Conservation (phyloP, 2,329 filamentous ascomycete species). For the Phialophora macrospora region DNA sequence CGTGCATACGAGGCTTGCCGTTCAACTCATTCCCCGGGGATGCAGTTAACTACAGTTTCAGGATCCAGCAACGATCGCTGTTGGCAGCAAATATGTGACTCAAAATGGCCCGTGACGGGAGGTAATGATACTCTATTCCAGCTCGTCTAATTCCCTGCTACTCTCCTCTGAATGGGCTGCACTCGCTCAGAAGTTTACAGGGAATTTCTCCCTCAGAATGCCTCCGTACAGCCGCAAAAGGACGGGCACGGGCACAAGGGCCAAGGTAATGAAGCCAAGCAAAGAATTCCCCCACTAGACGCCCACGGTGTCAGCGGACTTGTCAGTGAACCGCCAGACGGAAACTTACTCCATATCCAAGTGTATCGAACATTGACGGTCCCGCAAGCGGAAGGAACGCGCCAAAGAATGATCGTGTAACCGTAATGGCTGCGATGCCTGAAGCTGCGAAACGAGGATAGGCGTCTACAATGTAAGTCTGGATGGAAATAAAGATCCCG, state of each 20-base stretch:
- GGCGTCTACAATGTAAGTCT: conserved; percentile 78
- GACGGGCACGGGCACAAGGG: conserved; percentile 14
- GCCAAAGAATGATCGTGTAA: conserved; percentile 12
- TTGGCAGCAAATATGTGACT: too few species aligned
- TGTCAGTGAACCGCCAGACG: neutral
- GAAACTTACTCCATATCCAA: conserved; percentile 21
- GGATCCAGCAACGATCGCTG: too few species aligned
- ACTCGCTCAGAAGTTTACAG: conserved; percentile 9
- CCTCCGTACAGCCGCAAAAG: conserved; percentile 13
- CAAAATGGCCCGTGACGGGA: too few species aligned
- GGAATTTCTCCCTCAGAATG: conserved; percentile 2
- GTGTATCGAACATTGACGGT: conserved; percentile 7
- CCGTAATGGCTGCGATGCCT: conserved; percentile 9
- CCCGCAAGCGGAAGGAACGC: conserved; percentile 16
- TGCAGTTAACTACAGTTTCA: too few species aligned
- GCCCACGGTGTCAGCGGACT: neutral
- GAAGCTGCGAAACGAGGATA: conserved; percentile 53
- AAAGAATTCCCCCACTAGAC: conserved; percentile 20
- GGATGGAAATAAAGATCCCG: conserved; percentile 79
- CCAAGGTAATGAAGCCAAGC: conserved; percentile 14
- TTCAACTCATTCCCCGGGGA: too few species aligned
- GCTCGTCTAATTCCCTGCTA: too few species aligned
- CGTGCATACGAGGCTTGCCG: neutral
- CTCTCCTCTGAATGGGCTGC: neutral
- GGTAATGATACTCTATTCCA: too few species aligned